These are phyloP conservation scores for Stachybotrys elegans DNA, from an alignment of 2,329 filamentous ascomycete species.

Conservation along the genomic window DNA sequence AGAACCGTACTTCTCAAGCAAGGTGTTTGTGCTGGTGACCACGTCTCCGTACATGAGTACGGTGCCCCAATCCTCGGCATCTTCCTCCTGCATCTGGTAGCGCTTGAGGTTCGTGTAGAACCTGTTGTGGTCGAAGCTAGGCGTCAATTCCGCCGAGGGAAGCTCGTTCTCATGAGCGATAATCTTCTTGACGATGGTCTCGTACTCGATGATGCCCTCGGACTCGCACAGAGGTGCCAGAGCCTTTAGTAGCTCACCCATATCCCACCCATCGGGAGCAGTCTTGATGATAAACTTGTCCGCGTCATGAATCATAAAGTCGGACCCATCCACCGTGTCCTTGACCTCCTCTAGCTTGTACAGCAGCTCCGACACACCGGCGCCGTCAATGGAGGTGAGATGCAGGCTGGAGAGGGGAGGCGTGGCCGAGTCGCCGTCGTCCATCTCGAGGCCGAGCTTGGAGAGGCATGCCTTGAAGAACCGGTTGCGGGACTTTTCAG, in stretches of 20 bases:
- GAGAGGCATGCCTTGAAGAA: conserved; percentile 76
- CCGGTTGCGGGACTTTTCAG: conserved; percentile 63
- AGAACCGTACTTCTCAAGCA: conserved; percentile 70
- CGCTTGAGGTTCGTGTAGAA: conserved; percentile 68
- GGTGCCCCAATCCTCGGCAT: conserved; percentile 67
- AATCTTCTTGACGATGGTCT: conserved; percentile 66
- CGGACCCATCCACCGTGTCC: conserved; percentile 57
- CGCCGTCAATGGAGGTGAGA: conserved; percentile 64
- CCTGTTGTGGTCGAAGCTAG: conserved; percentile 77
- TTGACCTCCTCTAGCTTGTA: conserved; percentile 63
- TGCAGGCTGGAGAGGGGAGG: conserved; percentile 80
- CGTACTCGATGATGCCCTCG: conserved; percentile 69
- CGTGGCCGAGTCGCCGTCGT: conserved; percentile 60
- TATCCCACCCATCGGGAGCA: conserved; percentile 53
- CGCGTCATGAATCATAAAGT: conserved; percentile 73
- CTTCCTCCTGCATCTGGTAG: conserved; percentile 55
- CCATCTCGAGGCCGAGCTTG: conserved; percentile 79
- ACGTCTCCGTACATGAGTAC: conserved; percentile 84
- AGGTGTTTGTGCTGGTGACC: conserved; percentile 87
- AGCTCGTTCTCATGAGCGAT: conserved; percentile 64
- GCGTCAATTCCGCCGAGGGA: conserved; percentile 69
- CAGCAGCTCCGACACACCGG: conserved; percentile 64
- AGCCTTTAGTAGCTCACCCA: conserved; percentile 49
- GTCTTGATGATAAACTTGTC: conserved; percentile 79
- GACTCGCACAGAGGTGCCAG: conserved; percentile 33